phyloP scores from a whole-genome alignment of 2,329 filamentous ascomycete genomes.

The Fusarium sp. region DNA sequence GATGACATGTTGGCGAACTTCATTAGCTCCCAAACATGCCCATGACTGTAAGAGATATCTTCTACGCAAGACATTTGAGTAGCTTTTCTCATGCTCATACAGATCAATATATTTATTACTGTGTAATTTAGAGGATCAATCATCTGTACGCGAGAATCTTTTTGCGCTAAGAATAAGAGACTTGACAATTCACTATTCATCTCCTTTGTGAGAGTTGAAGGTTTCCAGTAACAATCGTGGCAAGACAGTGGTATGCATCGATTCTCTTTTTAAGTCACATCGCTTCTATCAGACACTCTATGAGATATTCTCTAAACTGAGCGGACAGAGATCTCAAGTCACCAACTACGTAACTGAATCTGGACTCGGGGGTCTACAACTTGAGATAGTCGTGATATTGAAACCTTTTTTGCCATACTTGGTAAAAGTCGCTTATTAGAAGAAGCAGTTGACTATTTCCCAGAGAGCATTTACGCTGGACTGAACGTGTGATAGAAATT shows the following conservation, averaged over 20 bases:
- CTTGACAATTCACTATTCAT: not conserved
- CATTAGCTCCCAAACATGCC: too few relatives aligned
- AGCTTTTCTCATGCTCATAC: not conserved
- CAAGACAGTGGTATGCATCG: not conserved
- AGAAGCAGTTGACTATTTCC: not conserved
- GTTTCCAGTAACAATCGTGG: not conserved
- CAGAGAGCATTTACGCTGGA: too few relatives aligned
- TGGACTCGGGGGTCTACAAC: not conserved
- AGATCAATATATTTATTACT: too few relatives aligned
- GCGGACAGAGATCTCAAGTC: not conserved
- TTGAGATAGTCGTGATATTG: not conserved
- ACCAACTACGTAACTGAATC: not conserved
- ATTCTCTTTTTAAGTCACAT: not conserved
- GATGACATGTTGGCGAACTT: not conserved
- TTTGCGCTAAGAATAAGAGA: too few relatives aligned
- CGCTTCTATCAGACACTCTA: not conserved
- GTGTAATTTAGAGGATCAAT: not conserved
- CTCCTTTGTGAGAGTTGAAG: not conserved
- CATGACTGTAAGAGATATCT: not conserved
- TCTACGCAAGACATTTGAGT: not conserved
- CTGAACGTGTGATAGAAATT: too few relatives aligned
- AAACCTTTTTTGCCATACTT: not conserved
- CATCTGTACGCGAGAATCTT: not conserved
- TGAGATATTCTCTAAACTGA: not conserved
- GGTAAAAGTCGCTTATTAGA: too few relatives aligned